phyloP scores from a whole-genome alignment of 2,329 filamentous ascomycete genomes.

The Pestalotiopsis sp. region DNA sequence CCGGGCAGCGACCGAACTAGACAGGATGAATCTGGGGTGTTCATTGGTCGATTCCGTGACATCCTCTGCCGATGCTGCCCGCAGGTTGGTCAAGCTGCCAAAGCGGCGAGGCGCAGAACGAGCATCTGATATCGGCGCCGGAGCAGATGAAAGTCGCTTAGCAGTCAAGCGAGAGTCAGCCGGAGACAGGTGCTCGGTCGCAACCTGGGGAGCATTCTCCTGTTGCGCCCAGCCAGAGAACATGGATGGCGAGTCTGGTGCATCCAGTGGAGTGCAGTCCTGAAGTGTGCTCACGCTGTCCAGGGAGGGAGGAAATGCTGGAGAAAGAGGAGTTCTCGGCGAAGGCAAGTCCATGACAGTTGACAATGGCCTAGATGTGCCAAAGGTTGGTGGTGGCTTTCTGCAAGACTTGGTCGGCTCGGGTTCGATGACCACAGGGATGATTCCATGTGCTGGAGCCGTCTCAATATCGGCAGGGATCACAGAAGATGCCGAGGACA shows the following conservation, averaged over 20 bases:
- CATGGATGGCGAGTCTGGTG: conserved; percentile 7
- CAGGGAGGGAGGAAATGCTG: conserved; percentile 18
- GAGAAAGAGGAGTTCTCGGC: conserved; percentile 31
- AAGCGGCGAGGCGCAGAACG: conserved; percentile 6
- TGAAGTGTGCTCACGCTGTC: not conserved
- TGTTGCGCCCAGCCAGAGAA: conserved; percentile 11
- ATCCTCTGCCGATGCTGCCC: not conserved
- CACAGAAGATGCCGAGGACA: conserved; percentile 32
- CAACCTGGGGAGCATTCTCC: not conserved
- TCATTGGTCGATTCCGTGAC: not conserved
- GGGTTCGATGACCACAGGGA: conserved; percentile 18
- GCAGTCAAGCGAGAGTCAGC: conserved; percentile 4
- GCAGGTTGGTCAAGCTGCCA: conserved; percentile 11
- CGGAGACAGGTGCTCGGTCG: not conserved
- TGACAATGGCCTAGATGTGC: conserved; percentile 52
- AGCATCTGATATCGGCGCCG: not conserved
- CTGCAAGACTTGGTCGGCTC: conserved; percentile 27
- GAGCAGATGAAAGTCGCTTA: conserved; percentile 2
- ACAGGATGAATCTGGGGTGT: conserved; percentile 1
- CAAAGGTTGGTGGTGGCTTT: conserved; percentile 45
- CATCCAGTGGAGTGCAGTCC: not conserved
- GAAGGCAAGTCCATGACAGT: conserved; percentile 56
- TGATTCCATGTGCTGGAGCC: conserved; percentile 12
- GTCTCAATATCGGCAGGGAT: conserved; percentile 16
- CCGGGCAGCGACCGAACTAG: not conserved